Conservation (phyloP, 2,329 filamentous ascomycete species). For the Alternaria novae-zelandiae region DNA sequence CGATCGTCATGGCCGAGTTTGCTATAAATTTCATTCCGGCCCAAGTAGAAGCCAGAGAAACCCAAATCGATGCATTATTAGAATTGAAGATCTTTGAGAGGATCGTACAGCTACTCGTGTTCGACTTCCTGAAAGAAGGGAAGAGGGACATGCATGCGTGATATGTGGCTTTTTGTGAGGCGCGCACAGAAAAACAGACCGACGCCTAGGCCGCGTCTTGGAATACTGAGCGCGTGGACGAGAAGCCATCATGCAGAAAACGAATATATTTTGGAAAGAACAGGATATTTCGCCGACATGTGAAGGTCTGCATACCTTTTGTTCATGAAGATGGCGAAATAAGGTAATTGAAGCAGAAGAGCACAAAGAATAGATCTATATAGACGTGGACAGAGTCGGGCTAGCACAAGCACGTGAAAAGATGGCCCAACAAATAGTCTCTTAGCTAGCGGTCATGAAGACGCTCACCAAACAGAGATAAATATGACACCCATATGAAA, state of each 20-base stretch:
- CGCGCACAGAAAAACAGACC: neutral
- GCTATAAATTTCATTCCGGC: no score
- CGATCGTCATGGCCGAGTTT: no score
- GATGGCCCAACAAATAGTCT: neutral
- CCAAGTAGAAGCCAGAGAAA: no score
- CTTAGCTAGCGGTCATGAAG: neutral
- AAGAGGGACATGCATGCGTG: neutral
- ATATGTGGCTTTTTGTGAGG: fast-evolving
- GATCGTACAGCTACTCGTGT: no score
- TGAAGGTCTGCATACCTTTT: no score
- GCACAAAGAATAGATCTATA: neutral
- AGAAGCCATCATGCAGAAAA: no score
- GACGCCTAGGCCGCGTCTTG: neutral
- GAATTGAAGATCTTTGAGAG: no score
- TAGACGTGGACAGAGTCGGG: neutral
- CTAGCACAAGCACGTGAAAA: neutral
- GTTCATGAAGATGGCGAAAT: neutral
- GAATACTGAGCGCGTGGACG: neutral
- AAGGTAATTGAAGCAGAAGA: neutral
- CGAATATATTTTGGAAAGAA: no score
- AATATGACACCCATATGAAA: neutral
- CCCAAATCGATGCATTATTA: no score
- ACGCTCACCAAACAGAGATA: neutral
- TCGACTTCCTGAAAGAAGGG: fast-evolving
- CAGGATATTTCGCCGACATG: no score